Conservation (phyloP, 163 green algal species). For the Chlamydomonas reinhardtii region DNA sequence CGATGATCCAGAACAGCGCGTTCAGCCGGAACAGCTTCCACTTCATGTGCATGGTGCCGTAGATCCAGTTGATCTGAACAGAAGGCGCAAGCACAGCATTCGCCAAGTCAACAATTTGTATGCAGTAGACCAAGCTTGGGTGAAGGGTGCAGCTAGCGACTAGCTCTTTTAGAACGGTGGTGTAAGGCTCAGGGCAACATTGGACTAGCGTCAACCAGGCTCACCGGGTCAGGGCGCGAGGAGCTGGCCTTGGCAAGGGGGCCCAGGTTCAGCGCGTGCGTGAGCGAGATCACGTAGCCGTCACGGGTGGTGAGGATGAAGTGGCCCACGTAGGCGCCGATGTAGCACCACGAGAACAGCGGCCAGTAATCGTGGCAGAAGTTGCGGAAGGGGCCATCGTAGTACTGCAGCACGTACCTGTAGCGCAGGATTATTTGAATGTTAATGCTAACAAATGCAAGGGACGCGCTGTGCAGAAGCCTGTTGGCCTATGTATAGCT, state of each 20-base stretch:
- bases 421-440: too few relatives aligned
- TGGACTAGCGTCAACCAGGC: not conserved
- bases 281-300: conserved; percentile 55
- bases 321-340: conserved; percentile 38
- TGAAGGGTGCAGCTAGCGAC: too few relatives aligned
- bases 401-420: conserved; percentile 53
- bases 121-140: too few relatives aligned
- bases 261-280: conserved; percentile 49
- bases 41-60: conserved; percentile 48
- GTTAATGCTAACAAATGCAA: too few relatives aligned
- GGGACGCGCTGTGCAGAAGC: too few relatives aligned
- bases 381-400: conserved; percentile 24
- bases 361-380: conserved; percentile 51
- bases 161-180: too few relatives aligned
- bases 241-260: conserved; percentile 42
- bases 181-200: too few relatives aligned
- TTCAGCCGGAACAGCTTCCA: conserved; percentile 56
- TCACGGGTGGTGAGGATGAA: conserved; percentile 53
- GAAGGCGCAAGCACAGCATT: too few relatives aligned
- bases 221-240: conserved; percentile 33
- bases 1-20: conserved; percentile 61
- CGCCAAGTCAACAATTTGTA: too few relatives aligned
- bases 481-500: too few relatives aligned
- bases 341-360: conserved; percentile 38
- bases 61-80: conserved; percentile 46